Base-by-base conservation (phyloP, 805 yeast genomes). In the Sugiyamaella mastotermitis region DNA sequence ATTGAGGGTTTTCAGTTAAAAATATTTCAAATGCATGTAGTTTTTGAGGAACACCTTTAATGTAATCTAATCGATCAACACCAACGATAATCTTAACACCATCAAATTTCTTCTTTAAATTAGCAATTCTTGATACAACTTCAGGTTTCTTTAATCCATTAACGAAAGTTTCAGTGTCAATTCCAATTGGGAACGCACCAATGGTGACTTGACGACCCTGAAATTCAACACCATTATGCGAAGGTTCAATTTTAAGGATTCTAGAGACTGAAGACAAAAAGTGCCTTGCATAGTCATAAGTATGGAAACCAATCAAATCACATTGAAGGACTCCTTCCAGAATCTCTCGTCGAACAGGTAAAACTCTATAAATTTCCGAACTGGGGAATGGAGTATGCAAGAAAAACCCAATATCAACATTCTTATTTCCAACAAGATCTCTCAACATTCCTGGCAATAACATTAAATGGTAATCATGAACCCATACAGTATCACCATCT, bases 131-230 rank as follows among this genome's bases (percentile, higher is more conserved):
- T 19, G 73, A 59, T 31, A 74, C 69, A 3, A 88, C 97, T 3
- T 65, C 52, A 1, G 68, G 72, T 43, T 73, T 71, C 47, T 77
- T 68, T 49, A 92, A 61, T 0, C 95, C 97, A 16, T 78, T 83
- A 11, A 81, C 65, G 59, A 92, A 92, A 49, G 84, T 85, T 42
- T 86, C 95, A 16, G 87, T 95, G 56, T 92, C 98, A 43, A 92
- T 92, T 41, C 99, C 99, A 49, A 92, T 92, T n/a, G 99, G 98
- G 72, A 88, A 90, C 0, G 97, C 97, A 17, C 97, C 96, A 24
- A 92, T 86, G 20, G 77, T 76, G 32, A 92, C 90, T 43, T 76
- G 75, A 36, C 90, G 68, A 20, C 85, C 83, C 31, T 77, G 68
- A 56, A 72, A 85, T 45, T 81, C 80, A 14, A 92, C 83, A 14